Percentiles rank a stretch among this genome's conserved stretches.
These are phyloP conservation scores for Rhododendron ferrugineum DNA, from an alignment of 148 eudicot species.

Conservation along the genomic window DNA sequence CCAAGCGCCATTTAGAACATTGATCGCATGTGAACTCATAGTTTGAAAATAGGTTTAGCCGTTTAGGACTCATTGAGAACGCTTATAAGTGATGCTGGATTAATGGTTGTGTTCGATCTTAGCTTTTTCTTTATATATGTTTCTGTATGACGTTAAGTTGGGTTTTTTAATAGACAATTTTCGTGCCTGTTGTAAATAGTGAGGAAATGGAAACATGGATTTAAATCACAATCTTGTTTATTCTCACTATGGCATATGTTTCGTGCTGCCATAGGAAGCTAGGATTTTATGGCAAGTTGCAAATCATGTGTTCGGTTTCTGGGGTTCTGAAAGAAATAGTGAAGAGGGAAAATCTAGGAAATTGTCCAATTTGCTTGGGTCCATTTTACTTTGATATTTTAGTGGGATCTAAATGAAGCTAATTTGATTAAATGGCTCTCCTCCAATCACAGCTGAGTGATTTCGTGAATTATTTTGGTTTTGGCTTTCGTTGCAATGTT, in stretches of 20 bases:
- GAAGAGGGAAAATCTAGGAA: background rate
- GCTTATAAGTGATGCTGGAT: background rate
- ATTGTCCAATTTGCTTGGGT: background rate
- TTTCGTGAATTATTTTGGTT: background rate
- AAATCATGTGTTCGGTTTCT: background rate
- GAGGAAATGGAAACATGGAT: no score
- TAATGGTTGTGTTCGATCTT: background rate
- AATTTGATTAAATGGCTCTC: background rate
- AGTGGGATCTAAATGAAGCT: background rate
- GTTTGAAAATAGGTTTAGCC: background rate
- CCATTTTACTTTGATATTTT: background rate
- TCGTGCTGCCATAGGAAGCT: background rate
- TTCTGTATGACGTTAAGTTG: background rate
- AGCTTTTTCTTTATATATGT: no score
- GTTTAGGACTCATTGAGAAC: background rate
- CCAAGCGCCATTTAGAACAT: no score
- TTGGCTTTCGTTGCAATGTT: background rate
- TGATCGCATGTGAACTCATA: background rate
- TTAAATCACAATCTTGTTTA: background rate
- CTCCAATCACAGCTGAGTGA: background rate
- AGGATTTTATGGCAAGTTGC: background rate
- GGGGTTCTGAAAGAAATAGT: background rate
- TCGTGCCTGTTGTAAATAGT: background rate
- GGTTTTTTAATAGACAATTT: no score
- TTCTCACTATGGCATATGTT: background rate